Percentiles rank a stretch among this genome's conserved stretches.
phyloP scores from a whole-genome alignment of 345 rosid species.

The Eucalyptus dawsonii region DNA sequence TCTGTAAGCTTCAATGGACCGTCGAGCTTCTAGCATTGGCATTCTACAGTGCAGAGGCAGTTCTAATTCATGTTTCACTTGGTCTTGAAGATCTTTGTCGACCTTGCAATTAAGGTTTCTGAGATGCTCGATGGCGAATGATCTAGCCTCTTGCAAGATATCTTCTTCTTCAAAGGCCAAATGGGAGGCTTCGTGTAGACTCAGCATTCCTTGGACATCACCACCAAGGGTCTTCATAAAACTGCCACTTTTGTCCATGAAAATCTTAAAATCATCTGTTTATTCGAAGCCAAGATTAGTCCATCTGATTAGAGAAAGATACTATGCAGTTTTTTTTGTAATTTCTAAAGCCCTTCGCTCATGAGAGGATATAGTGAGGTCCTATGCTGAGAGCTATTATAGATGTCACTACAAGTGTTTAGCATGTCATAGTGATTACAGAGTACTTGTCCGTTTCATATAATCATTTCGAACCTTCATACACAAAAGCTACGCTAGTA shows the following conservation, averaged over 20 bases:
- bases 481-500: background rate
- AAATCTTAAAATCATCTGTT: conserved; percentile 12
- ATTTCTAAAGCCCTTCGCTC: too few species aligned
- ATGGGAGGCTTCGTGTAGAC: conserved; percentile 21
- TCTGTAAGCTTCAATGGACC: conserved; percentile 11
- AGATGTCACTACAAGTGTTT: background rate
- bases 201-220: conserved; percentile 13
- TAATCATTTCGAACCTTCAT: background rate
- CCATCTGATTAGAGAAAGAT: background rate
- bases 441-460: background rate
- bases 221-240: background rate
- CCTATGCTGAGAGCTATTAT: background rate
- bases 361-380: background rate
- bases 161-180: conserved; percentile 20
- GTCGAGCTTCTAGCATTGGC: conserved; percentile 10
- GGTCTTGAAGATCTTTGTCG: background rate
- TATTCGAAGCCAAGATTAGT: background rate
- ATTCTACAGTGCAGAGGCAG: conserved; percentile 14
- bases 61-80: conserved; percentile 12
- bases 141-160: background rate
- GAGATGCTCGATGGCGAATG: background rate
- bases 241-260: conserved; percentile 2
- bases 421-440: background rate
- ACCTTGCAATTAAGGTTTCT: background rate
- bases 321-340: background rate